These are phyloP conservation scores for Aspergillus chevalieri DNA, from an alignment of 2,329 filamentous ascomycete species.

Conservation along the genomic window DNA sequence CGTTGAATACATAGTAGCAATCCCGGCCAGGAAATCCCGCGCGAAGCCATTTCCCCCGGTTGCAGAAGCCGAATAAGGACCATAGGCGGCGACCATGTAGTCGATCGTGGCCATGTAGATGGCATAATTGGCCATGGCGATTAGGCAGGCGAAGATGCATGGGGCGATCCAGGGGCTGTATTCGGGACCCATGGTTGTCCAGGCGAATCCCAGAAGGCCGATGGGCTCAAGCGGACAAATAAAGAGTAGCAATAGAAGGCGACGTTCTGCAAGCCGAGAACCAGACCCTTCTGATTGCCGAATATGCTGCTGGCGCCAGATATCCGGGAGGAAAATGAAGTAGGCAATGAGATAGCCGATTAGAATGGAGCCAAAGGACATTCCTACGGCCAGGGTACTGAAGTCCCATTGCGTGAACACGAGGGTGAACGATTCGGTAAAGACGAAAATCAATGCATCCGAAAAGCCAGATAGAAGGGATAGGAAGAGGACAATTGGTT, in stretches of 20 bases:
- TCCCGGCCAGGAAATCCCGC: slow-evolving; percentile 57
- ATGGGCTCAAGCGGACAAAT: slow-evolving; percentile 45
- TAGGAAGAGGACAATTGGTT: slow-evolving; percentile 58
- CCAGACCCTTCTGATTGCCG: slow-evolving; percentile 34
- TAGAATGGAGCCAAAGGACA: slow-evolving; percentile 38
- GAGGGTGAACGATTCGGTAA: slow-evolving; percentile 55
- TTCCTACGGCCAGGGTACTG: slow-evolving; percentile 40
- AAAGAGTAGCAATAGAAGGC: slow-evolving; percentile 47
- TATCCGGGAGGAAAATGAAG: slow-evolving; percentile 49
- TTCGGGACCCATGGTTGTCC: slow-evolving; percentile 51
- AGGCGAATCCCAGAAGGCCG: slow-evolving; percentile 57
- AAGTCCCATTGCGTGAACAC: slow-evolving; percentile 59
- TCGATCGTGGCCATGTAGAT: slow-evolving; percentile 62
- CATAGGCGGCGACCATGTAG: slow-evolving; percentile 63
- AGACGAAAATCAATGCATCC: slow-evolving; percentile 61
- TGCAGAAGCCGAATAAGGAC: slow-evolving; percentile 57
- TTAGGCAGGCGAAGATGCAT: slow-evolving; percentile 53
- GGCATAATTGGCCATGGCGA: slow-evolving; percentile 53
- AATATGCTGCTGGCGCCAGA: slow-evolving; percentile 38
- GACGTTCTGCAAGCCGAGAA: slow-evolving; percentile 58
- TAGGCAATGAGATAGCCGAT: slow-evolving; percentile 53
- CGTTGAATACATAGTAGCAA: slow-evolving; percentile 53
- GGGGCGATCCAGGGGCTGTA: slow-evolving; percentile 55
- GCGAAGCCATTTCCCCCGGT: slow-evolving; percentile 62
- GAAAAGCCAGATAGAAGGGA: slow-evolving; percentile 59